Percentiles rank a stretch among this genome's conserved stretches.
Conservation (phyloP, 2,329 filamentous ascomycete species). For the Ascochyta viciae-villosae region DNA sequence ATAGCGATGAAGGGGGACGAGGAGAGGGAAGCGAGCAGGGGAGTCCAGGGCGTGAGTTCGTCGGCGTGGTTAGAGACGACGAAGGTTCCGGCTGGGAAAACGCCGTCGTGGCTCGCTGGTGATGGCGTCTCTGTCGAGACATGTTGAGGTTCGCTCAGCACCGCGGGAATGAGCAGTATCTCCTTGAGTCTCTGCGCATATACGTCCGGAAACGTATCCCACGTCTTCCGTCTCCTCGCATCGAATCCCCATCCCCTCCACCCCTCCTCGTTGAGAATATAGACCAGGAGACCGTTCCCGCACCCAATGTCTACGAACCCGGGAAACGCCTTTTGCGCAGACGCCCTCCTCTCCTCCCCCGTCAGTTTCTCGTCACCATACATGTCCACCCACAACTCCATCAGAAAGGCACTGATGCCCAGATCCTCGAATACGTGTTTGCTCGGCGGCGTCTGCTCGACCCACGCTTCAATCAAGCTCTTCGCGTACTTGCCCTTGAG, state of each 20-base stretch:
- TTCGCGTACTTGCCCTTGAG: slow-evolving; percentile 83
- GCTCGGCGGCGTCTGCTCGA: slow-evolving; percentile 81
- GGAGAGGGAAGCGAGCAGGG: slow-evolving; percentile 79
- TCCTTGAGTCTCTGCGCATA: slow-evolving; percentile 63
- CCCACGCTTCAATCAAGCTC: slow-evolving; percentile 75
- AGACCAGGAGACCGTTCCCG: slow-evolving; percentile 88
- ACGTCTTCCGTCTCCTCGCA: slow-evolving; percentile 83
- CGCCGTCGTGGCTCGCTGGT: slow-evolving; percentile 59
- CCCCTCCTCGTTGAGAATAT: slow-evolving; percentile 81
- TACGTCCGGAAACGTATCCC: slow-evolving; percentile 70
- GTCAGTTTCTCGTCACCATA: slow-evolving; percentile 58
- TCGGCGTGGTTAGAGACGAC: slow-evolving; percentile 98
- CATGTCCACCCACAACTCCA: slow-evolving; percentile 89
- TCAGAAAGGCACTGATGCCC: slow-evolving; percentile 86
- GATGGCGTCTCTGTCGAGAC: neutral
- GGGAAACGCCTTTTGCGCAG: slow-evolving; percentile 63
- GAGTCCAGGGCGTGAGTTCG: slow-evolving; percentile 95
- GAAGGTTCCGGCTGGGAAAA: slow-evolving; percentile 78
- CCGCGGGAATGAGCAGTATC: slow-evolving; percentile 65
- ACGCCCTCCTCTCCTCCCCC: slow-evolving; percentile 5
- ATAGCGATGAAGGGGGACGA: slow-evolving; percentile 87
- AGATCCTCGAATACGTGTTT: slow-evolving; percentile 98
- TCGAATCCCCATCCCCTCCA: slow-evolving; percentile 92
- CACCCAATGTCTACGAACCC: slow-evolving; percentile 97
- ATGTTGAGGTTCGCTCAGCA: slow-evolving; percentile 36